These are phyloP conservation scores for Pseudocercospora cruenta DNA, from an alignment of 2,329 filamentous ascomycete species.

Conservation along the genomic window DNA sequence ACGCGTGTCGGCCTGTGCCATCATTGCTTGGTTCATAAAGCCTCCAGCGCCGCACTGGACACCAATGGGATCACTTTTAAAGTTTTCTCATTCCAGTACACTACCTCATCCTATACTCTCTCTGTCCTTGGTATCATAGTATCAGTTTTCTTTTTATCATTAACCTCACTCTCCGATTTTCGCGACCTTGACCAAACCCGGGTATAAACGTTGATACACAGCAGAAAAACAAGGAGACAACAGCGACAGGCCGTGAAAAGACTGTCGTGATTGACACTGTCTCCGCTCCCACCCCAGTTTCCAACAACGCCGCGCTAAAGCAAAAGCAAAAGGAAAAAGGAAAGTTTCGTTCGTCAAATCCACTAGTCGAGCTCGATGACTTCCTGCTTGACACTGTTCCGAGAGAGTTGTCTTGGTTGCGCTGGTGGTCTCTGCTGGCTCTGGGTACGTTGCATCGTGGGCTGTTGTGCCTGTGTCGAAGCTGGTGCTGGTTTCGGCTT, in stretches of 20 bases:
- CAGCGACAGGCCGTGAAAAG: neutral
- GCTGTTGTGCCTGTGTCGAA: neutral
- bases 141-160: neutral
- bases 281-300: neutral
- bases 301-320: constrained; percentile 11
- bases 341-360: neutral
- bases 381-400: constrained; percentile 27
- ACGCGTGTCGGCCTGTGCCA: neutral
- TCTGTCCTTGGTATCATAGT: neutral
- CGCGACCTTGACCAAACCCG: neutral
- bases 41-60: no score
- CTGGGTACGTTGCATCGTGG: constrained; percentile 14
- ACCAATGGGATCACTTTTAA: no score
- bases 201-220: neutral
- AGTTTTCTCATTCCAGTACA: neutral
- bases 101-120: neutral
- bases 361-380: constrained; percentile 36
- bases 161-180: neutral
- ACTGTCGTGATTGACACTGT: neutral
- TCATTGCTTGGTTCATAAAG: no score
- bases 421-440: neutral
- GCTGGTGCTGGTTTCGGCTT: constrained; percentile 12
- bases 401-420: constrained; percentile 12
- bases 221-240: neutral
- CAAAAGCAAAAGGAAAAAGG: neutral